A percentile compares a stretch with the other conserved stretches of the same genome.
These are phyloP conservation scores for Cryptococcus deneoformans DNA, from an alignment of 1,284 basidiomycete genomes.

Conservation along the genomic window DNA sequence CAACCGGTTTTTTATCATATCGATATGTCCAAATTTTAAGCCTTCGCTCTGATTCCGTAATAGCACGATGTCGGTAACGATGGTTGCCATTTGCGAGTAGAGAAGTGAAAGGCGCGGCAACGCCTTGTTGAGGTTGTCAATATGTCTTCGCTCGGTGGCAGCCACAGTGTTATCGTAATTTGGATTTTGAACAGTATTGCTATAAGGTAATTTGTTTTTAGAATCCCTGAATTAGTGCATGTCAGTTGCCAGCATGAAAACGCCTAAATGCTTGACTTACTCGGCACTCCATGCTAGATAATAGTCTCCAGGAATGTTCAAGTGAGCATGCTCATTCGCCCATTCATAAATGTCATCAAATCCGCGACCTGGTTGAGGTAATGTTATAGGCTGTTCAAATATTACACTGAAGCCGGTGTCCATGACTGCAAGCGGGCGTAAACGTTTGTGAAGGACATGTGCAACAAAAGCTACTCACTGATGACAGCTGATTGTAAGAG, in stretches of 20 bases:
- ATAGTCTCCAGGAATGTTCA: constrained; percentile 1
- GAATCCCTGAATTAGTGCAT: too few relatives aligned
- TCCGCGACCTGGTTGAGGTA: background rate
- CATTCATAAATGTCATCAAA: background rate
- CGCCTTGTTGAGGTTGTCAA: background rate
- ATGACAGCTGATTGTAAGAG: too few relatives aligned
- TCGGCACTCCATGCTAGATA: constrained; percentile 1
- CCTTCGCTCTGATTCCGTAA: background rate
- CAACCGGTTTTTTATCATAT: background rate
- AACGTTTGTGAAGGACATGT: too few relatives aligned
- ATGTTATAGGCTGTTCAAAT: constrained; percentile 2
- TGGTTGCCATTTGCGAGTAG: constrained; percentile 1
- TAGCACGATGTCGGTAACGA: constrained; percentile 3
- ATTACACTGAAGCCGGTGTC: background rate
- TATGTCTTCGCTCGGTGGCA: background rate
- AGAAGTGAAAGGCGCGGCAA: background rate
- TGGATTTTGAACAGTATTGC: background rate
- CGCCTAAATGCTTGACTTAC: background rate
- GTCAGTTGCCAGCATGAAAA: too few relatives aligned
- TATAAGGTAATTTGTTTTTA: background rate
- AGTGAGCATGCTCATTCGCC: constrained; percentile 1
- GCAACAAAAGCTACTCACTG: background rate
- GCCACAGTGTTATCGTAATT: background rate
- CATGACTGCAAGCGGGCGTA: background rate
- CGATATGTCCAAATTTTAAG: background rate